Percentiles rank a stretch among this genome's conserved stretches.
Evolutionary conservation across 2,329 filamentous ascomycete species (phyloP).

Genomic region (Colletotrichum tamarilloi): DNA sequence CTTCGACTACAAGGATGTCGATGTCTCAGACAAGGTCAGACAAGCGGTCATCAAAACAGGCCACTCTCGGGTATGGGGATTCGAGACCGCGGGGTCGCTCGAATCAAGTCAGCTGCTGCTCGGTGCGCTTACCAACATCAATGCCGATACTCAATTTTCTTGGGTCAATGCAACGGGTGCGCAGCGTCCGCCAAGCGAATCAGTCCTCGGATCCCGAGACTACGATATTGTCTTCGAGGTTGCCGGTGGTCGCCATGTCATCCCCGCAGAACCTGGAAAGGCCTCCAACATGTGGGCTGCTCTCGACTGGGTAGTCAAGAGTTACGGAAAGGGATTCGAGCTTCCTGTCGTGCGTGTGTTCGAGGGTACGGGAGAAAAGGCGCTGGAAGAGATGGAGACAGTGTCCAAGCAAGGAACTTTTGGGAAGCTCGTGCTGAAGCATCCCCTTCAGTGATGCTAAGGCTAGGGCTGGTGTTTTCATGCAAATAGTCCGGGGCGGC

Average conservation of each 20-base stretch:
- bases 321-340: background rate
- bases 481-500: no score
- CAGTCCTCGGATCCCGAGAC: background rate
- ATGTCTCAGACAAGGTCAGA: background rate
- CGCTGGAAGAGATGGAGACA: slow-evolving; percentile 11
- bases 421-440: slow-evolving; percentile 18
- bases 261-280: background rate
- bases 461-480: no score
- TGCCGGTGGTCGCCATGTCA: background rate
- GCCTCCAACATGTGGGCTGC: slow-evolving; percentile 4
- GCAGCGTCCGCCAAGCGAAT: background rate
- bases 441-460: background rate
- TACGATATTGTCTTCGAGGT: background rate
- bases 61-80: background rate
- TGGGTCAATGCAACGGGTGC: background rate
- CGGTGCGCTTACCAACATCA: background rate
- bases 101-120: background rate
- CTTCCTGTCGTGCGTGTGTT: slow-evolving; percentile 16
- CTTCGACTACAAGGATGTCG: background rate
- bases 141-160: background rate
- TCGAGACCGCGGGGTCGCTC: background rate
- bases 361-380: slow-evolving; percentile 3
- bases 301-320: background rate
- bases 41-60: background rate
- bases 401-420: slow-evolving; percentile 9